These are phyloP conservation scores for Aegilops bicornis DNA, from an alignment of 176 grass and related monocot species.

Conservation along the genomic window DNA sequence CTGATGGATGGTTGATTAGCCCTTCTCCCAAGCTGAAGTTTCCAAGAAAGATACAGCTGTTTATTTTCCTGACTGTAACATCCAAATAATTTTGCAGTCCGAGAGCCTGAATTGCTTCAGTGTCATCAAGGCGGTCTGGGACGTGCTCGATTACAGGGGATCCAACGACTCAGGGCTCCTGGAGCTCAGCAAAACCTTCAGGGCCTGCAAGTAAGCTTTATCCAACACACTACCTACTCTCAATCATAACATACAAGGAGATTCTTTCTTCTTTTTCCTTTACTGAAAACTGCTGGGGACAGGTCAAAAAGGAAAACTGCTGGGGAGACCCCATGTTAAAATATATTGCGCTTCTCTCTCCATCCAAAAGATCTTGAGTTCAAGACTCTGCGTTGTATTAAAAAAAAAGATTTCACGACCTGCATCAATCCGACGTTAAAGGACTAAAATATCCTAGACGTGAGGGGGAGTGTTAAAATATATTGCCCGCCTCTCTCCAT, in stretches of 20 bases:
- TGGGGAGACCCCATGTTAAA: too few species aligned
- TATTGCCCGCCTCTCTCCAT: too few species aligned
- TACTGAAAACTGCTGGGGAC: background rate
- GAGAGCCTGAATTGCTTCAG: conserved; percentile 89
- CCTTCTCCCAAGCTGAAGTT: background rate
- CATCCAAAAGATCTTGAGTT: too few species aligned
- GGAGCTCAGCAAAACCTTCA: conserved; percentile 82
- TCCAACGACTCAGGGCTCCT: conserved; percentile 47
- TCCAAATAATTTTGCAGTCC: conserved; percentile 50
- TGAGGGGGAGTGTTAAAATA: too few species aligned
- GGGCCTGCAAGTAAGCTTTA: conserved; percentile 81
- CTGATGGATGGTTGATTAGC: background rate
- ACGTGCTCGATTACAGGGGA: conserved; percentile 53
- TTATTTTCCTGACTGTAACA: conserved; percentile 7
- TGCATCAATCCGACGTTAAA: too few species aligned
- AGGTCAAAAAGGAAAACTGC: background rate
- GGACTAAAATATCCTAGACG: too few species aligned
- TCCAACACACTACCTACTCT: background rate
- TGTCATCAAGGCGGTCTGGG: conserved; percentile 84
- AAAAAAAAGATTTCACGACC: too few species aligned
- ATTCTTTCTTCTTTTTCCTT: too few species aligned
- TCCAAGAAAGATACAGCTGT: background rate
- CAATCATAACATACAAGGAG: too few species aligned
- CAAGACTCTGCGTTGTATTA: too few species aligned
- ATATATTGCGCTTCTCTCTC: too few species aligned